Conservation (phyloP, 805 yeast species). For the Metschnikowia proteae region DNA sequence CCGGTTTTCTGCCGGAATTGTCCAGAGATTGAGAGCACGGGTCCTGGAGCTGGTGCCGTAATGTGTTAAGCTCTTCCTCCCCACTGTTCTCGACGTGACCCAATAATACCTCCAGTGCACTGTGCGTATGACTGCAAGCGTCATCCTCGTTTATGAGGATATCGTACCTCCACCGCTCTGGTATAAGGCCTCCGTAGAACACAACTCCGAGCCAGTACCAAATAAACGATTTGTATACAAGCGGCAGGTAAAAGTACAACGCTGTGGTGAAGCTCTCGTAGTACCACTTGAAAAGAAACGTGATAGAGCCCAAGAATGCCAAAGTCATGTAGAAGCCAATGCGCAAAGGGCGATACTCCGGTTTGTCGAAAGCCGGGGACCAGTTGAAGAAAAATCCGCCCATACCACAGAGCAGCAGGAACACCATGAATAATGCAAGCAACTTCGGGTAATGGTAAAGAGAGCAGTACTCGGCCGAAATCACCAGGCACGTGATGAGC, state of each 20-base stretch:
- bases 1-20: background rate
- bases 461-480: slow-evolving; percentile 80
- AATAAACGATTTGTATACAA: slow-evolving; percentile 59
- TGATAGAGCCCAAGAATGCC: slow-evolving; percentile 68
- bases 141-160: slow-evolving; percentile 49
- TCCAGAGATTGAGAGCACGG: background rate
- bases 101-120: slow-evolving; percentile 28
- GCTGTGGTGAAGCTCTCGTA: slow-evolving; percentile 56
- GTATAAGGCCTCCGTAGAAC: slow-evolving; percentile 82
- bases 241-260: slow-evolving; percentile 57
- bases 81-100: slow-evolving; percentile 38
- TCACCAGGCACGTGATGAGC: slow-evolving; percentile 81
- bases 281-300: slow-evolving; percentile 53
- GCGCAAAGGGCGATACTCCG: slow-evolving; percentile 76
- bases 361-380: slow-evolving; percentile 88
- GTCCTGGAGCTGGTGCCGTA: slow-evolving; percentile 1
- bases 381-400: slow-evolving; percentile 80
- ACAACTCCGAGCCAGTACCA: slow-evolving; percentile 82
- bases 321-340: slow-evolving; percentile 76
- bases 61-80: slow-evolving; percentile 28
- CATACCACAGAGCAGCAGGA: slow-evolving; percentile 64
- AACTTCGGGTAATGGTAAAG: slow-evolving; percentile 59
- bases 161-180: slow-evolving; percentile 83
- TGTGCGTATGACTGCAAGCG: slow-evolving; percentile 19
- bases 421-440: slow-evolving; percentile 45